phyloP scores from a whole-genome alignment of 1,139 yeast genomes.

The Taphrina communis region DNA sequence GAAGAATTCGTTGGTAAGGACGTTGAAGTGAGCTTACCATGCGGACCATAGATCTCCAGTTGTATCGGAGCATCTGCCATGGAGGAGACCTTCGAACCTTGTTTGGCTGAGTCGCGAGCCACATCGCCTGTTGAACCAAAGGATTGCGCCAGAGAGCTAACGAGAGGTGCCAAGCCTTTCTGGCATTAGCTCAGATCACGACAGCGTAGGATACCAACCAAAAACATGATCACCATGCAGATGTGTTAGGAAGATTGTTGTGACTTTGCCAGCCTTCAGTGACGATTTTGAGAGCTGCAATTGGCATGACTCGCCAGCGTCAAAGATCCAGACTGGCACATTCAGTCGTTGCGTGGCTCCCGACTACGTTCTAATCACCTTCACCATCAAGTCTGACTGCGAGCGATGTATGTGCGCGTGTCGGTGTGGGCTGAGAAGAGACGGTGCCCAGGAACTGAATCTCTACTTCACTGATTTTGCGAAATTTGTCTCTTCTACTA shows the following conservation, averaged over 20 bases:
- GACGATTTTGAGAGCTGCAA: conserved; percentile 30
- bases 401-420: conserved; percentile 37
- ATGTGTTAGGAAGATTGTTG: conserved; percentile 37
- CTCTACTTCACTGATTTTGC: conserved; percentile 20
- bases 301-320: conserved; percentile 35
- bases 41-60: conserved; percentile 39
- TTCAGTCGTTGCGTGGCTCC: neutral
- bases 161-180: conserved; percentile 32
- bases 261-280: conserved; percentile 26
- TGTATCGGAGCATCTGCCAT: conserved; percentile 26
- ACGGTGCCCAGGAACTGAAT: conserved; percentile 37
- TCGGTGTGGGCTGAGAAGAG: conserved; percentile 36
- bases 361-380: neutral
- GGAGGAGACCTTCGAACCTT: neutral
- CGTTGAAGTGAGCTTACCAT: conserved; percentile 5
- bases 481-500: neutral
- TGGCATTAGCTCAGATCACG: neutral
- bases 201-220: neutral
- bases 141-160: conserved; percentile 25
- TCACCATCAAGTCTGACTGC: conserved; percentile 35
- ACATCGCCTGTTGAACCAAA: neutral
- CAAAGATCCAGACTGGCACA: conserved; percentile 32
- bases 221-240: conserved; percentile 41
- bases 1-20: neutral
- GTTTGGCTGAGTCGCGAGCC: neutral